phyloP scores from a whole-genome alignment of 352 stramenopile species.

The Achlya hypogyna region DNA sequence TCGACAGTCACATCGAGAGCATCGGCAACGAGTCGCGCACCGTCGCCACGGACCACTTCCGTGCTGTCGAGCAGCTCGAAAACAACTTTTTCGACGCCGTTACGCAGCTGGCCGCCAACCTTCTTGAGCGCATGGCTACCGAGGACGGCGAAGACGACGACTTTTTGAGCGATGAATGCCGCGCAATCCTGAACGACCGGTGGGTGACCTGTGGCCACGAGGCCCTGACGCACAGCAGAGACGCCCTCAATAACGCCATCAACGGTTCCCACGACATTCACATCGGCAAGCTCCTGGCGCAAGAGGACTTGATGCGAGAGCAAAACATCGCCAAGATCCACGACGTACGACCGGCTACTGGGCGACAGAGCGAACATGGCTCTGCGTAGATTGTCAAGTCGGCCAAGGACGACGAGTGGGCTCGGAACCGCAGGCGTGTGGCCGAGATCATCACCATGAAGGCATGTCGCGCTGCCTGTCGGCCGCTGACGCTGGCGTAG shows the following conservation, averaged over 20 bases:
- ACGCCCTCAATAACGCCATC: conserved; percentile 80
- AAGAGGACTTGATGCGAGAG: conserved; percentile 79
- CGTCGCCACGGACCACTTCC: conserved; percentile 76
- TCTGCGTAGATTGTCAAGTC: conserved; percentile 26
- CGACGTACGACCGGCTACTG: conserved; percentile 7
- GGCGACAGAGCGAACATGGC: neutral
- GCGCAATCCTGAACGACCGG: conserved; percentile 64
- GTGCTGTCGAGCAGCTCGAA: conserved; percentile 82
- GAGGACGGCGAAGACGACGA: conserved; percentile 75
- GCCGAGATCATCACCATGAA: conserved; percentile 67
- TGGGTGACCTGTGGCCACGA: neutral
- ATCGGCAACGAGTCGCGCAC: conserved; percentile 53
- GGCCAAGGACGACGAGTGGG: conserved; percentile 59
- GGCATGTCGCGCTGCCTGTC: conserved; percentile 5
- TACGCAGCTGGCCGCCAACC: conserved; percentile 43
- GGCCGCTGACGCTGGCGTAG: neutral
- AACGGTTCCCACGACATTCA: conserved; percentile 88
- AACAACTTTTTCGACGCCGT: conserved; percentile 87
- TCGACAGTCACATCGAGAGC: conserved; percentile 56
- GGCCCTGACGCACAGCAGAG: conserved; percentile 17
- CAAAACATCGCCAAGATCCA: conserved; percentile 66
- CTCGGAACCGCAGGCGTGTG: conserved; percentile 58
- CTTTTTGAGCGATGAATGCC: conserved; percentile 68
- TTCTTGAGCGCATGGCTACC: conserved; percentile 66
- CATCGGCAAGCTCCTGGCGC: conserved; percentile 79